Conservation (phyloP, 768 basidiomycete genomes). For the Phaeotremella skinneri region DNA sequence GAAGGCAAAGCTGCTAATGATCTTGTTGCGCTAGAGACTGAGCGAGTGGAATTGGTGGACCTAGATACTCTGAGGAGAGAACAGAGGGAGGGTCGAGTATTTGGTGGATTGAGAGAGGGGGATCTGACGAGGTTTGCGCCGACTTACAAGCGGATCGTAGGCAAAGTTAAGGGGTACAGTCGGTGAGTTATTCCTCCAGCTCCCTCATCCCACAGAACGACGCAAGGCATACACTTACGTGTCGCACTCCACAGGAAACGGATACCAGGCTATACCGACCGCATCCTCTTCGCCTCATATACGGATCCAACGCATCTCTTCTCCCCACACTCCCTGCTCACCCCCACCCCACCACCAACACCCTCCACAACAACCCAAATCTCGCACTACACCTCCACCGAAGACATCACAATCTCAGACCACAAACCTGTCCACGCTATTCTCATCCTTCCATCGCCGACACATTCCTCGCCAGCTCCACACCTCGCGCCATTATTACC, state of each 20-base stretch:
- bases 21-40: constrained; percentile 32
- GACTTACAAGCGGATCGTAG: constrained; percentile 82
- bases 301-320: constrained; percentile 59
- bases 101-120: constrained; percentile 76
- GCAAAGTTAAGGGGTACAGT: constrained; percentile 75
- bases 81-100: constrained; percentile 63
- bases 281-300: constrained; percentile 74
- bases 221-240: constrained; percentile 51
- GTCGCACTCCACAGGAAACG: constrained; percentile 56
- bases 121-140: constrained; percentile 85
- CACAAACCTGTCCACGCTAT: constrained; percentile 88
- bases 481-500: constrained; percentile 52
- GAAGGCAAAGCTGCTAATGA: constrained; percentile 24
- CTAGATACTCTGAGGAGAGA: constrained; percentile 53
- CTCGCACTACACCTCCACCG: constrained; percentile 31
- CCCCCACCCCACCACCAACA: constrained; percentile 11
- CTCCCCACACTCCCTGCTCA: constrained; percentile 18
- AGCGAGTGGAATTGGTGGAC: constrained; percentile 37
- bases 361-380: constrained; percentile 52
- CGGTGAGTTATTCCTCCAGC: constrained; percentile 55
- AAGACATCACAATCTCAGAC: constrained; percentile 75
- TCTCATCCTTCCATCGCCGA: constrained; percentile 58
- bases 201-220: constrained; percentile 12
- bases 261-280: constrained; percentile 87
- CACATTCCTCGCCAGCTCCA: constrained; percentile 36